phyloP scores from a whole-genome alignment of 2,329 filamentous ascomycete genomes.

The Mollisia scopiformis region DNA sequence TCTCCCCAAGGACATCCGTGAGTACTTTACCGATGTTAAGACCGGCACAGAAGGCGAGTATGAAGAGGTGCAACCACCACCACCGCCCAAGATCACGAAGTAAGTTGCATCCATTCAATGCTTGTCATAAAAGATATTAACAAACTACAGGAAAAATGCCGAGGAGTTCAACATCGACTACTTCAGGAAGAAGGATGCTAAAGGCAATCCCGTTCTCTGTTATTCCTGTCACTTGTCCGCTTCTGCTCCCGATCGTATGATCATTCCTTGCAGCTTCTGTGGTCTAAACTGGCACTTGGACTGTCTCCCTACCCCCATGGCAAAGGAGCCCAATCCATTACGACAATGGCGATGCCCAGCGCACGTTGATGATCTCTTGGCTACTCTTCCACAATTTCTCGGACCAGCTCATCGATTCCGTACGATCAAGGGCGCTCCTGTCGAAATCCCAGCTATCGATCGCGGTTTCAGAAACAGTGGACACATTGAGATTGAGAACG shows the following conservation, averaged over 20 bases:
- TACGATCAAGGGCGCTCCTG: conserved; percentile 57
- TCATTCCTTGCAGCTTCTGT: conserved; percentile 87
- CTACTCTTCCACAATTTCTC: conserved; percentile 56
- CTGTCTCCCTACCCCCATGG: conserved; percentile 83
- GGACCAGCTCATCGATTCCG: conserved; percentile 65
- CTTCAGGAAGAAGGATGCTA: conserved; percentile 68
- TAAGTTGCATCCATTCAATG: conserved; percentile 46
- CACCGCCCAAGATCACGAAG: conserved; percentile 50
- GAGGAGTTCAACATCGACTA: conserved; percentile 49
- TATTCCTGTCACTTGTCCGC: conserved; percentile 72
- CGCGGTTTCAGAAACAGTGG: conserved; percentile 75
- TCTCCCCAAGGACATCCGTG: conserved; percentile 71
- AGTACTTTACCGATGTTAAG: conserved; percentile 78
- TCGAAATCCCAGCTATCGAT: conserved; percentile 54
- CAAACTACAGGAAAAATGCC: conserved; percentile 3
- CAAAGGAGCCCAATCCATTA: conserved; percentile 74
- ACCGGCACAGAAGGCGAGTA: conserved; percentile 81
- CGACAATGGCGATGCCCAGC: conserved; percentile 86
- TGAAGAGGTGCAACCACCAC: conserved; percentile 62
- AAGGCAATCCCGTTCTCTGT: conserved; percentile 79
- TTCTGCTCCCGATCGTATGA: conserved; percentile 61
- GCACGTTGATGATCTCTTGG: conserved; percentile 78
- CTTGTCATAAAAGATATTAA: not conserved
- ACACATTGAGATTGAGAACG: conserved; percentile 70
- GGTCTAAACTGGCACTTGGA: conserved; percentile 87